Evolutionary conservation across 2,329 filamentous ascomycete species (phyloP).

Genomic region (Cytospora mali): DNA sequence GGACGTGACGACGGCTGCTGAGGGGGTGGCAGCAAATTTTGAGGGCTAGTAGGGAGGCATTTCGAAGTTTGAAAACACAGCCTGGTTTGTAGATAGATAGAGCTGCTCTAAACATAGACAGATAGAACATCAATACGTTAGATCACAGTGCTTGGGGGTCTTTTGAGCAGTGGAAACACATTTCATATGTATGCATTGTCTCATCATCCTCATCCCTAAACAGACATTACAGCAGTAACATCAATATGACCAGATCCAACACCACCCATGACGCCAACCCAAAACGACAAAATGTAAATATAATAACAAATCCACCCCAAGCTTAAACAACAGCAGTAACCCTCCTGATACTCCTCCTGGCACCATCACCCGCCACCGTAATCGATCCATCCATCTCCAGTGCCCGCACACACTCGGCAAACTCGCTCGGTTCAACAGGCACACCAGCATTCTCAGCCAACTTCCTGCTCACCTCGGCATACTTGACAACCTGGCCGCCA

Average conservation of each 20-base stretch:
- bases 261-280: constrained; percentile 2
- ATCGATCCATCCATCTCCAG: constrained; percentile 85
- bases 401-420: constrained; percentile 76
- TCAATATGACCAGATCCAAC: background rate
- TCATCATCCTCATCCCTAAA: constrained; percentile 12
- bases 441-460: constrained; percentile 72
- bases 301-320: background rate
- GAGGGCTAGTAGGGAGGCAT: background rate
- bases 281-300: background rate
- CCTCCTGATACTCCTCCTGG: constrained; percentile 78
- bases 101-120: background rate
- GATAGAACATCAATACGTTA: background rate
- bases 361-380: constrained; percentile 81
- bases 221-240: background rate
- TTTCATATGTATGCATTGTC: constrained; percentile 4
- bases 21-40: background rate
- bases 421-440: constrained; percentile 76
- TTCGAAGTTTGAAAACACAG: background rate
- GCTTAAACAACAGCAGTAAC: constrained; percentile 57
- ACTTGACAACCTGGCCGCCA: constrained; percentile 68
- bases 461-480: constrained; percentile 74
- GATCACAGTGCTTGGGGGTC: background rate
- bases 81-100: background rate
- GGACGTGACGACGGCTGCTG: background rate
- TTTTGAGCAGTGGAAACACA: background rate